Conservation (phyloP, 352 stramenopile genomes). For the Blastocystis sp. region DNA sequence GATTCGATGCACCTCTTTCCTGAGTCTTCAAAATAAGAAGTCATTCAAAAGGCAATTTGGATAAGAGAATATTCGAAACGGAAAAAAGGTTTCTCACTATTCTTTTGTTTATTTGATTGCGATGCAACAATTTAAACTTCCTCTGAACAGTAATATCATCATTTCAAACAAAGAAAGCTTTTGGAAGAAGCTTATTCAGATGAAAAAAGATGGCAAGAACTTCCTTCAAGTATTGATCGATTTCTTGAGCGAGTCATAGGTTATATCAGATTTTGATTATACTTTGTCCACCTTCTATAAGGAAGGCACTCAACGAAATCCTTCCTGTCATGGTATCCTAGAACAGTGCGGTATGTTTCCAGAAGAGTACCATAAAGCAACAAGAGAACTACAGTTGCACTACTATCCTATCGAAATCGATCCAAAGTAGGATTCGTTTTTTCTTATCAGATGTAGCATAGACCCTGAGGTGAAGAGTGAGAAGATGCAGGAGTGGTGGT, state of each 20-base stretch:
- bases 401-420: conserved; percentile 60
- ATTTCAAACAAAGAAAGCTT: conserved; percentile 16
- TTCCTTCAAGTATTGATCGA: not conserved
- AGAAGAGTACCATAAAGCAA: not conserved
- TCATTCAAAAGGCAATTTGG: not conserved
- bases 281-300: conserved; percentile 58
- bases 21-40: not conserved
- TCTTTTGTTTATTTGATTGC: not conserved
- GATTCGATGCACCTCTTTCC: not conserved
- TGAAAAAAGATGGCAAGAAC: conserved; percentile 7
- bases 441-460: not conserved
- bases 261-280: conserved; percentile 60
- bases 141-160: conserved; percentile 10
- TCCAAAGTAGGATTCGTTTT: not conserved
- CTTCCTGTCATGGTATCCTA: conserved; percentile 55
- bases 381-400: not conserved
- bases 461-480: conserved; percentile 20
- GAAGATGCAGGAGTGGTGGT: conserved; percentile 60
- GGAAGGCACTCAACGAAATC: conserved; percentile 46
- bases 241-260: not conserved
- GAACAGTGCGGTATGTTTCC: conserved; percentile 18
- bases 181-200: conserved; percentile 39
- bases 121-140: not conserved
- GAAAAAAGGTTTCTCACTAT: not conserved
- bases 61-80: not conserved